Conservation (phyloP, 2,329 filamentous ascomycete genomes). For the Aureobasidium lini region DNA sequence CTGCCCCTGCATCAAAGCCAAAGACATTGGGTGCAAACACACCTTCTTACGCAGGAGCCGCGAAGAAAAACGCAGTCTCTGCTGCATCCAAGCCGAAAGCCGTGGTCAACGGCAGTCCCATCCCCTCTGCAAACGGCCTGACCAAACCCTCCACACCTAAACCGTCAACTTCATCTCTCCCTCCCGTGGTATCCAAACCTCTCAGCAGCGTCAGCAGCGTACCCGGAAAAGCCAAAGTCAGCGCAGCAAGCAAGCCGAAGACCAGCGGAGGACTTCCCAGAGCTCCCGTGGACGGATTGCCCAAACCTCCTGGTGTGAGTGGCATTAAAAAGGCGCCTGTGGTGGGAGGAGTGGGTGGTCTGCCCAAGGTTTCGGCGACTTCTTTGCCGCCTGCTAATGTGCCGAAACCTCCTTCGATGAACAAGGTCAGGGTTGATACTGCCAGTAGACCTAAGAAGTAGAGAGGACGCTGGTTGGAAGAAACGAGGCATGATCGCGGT, state of each 20-base stretch:
- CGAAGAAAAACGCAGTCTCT: not conserved
- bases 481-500: not conserved
- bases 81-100: not conserved
- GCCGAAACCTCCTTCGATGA: slow-evolving; percentile 10
- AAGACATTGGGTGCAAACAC: not conserved
- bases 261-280: slow-evolving; percentile 8
- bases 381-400: slow-evolving; percentile 5
- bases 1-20: slow-evolving; percentile 19
- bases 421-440: slow-evolving; percentile 18
- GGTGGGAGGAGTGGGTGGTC: not conserved
- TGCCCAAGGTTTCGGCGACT: not conserved
- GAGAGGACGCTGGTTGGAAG: not conserved
- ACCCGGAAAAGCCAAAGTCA: slow-evolving; percentile 17
- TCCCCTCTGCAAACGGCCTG: not conserved
- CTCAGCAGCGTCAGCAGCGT: not conserved
- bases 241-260: slow-evolving; percentile 17
- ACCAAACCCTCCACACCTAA: not conserved
- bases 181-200: not conserved
- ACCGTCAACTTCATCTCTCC: not conserved
- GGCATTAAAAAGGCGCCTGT: slow-evolving; percentile 1
- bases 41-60: not conserved
- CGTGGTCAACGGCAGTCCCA: not conserved
- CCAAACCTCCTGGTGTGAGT: not conserved
- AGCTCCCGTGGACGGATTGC: slow-evolving; percentile 1
- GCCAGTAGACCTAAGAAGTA: slow-evolving; percentile 17